Base-by-base conservation (phyloP, 306 rosid species). In the Cicer chorassanicum region DNA sequence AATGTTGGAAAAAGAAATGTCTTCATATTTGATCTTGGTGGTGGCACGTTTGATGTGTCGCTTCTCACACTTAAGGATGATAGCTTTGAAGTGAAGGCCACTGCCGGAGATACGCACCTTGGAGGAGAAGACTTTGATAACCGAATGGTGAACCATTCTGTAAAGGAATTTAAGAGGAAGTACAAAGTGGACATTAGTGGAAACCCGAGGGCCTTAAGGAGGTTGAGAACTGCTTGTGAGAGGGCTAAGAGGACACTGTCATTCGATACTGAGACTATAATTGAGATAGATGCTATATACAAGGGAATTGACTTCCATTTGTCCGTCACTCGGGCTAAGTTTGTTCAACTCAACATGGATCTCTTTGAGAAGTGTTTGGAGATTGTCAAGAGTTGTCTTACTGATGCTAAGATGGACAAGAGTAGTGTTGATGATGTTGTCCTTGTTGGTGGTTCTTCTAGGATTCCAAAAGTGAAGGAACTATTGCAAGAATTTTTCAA, bases 381-480 rank as follows among this genome's bases (percentile, higher is more conserved):
- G 50, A 65, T 8, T 0, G 70, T 65, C 8, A 36, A 65, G 9
- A 65, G 70, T 9, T 65, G 70, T 5, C 70, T 65, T 16, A 9
- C 48, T 0, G 70, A 65, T 65, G 70, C 70, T 16, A 42, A 41
- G 6, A 16, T 65, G 2, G 51, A 65, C 19, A 42, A 41, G 51
- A 9, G 11, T 4, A 18, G 6, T 41, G 50, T 64, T 4, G 36
- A 64, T 64, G 70, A 64, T 64, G 70, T 64, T 64, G 70, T 64
- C 3, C 70, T 64, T 65, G 70, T 65, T 16, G 70, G 70, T 0
- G 70, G 70, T 2, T 41, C 51, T 41, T 65, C 70, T 16, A 42
- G 70, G 51, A 65, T 65, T 65, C 70, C 70, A 1, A 65, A 65
- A 65, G 51, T 65, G 38, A 2, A 41, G 51, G 36, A 65, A 38